Conservation (phyloP, 75 land plant genomes). For the Selaginella tamariscina region DNA sequence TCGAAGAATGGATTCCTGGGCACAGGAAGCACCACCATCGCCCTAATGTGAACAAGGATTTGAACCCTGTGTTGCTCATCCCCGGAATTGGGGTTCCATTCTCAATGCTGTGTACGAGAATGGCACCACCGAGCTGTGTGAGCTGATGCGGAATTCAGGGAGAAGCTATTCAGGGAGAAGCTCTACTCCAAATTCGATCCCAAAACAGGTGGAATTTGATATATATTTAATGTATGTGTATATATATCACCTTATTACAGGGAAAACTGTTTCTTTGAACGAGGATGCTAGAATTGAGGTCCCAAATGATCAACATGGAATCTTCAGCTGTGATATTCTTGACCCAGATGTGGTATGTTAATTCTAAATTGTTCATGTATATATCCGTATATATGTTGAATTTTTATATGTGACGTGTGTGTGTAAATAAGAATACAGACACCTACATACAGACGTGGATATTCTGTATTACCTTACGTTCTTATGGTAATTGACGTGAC, state of each 20-base stretch:
- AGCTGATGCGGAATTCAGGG: conserved; percentile 75
- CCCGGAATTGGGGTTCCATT: conserved; percentile 96
- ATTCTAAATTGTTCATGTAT: neutral
- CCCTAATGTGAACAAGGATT: conserved; percentile 39
- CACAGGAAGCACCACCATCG: too few species aligned
- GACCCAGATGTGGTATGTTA: conserved; percentile 89
- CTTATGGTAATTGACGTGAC: too few species aligned
- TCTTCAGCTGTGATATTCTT: conserved; percentile 80
- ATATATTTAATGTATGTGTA: too few species aligned
- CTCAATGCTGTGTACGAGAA: conserved; percentile 56
- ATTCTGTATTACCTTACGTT: too few species aligned
- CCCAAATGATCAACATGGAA: conserved; percentile 84
- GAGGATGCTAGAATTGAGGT: conserved; percentile 53
- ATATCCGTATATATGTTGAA: neutral
- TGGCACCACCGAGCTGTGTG: conserved; percentile 69
- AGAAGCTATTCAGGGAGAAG: too few species aligned
- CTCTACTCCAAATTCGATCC: conserved; percentile 90
- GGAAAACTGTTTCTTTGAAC: conserved; percentile 64
- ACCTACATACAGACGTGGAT: too few species aligned
- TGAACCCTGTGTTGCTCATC: conserved; percentile 81
- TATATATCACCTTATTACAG: too few species aligned
- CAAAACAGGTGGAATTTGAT: conserved; percentile 42
- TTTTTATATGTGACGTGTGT: neutral
- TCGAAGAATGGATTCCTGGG: neutral
- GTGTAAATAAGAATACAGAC: too few species aligned